Conservation (phyloP, 2,329 filamentous ascomycete species). For the Xylariales sp. region DNA sequence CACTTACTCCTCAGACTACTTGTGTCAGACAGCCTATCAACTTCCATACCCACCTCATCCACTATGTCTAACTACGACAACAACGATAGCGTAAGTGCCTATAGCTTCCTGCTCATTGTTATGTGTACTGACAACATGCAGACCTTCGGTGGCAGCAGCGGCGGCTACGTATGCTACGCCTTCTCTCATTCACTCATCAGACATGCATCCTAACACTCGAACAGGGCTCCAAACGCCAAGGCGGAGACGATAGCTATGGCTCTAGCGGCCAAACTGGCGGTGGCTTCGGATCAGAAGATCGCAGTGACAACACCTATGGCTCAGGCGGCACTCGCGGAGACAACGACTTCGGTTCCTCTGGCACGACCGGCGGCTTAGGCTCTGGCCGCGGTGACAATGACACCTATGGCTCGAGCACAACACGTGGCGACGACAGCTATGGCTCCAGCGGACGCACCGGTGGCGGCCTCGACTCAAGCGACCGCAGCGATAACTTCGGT, state of each 20-base stretch:
- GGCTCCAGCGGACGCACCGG: constrained; percentile 14
- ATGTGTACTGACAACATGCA: constrained; percentile 1
- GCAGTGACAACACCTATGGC: background rate
- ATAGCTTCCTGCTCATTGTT: background rate
- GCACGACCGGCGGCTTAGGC: constrained; percentile 13
- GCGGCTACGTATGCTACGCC: constrained; percentile 4
- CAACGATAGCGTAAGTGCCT: constrained; percentile 32
- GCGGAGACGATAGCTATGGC: constrained; percentile 4
- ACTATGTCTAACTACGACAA: constrained; percentile 43
- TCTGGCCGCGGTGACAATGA: constrained; percentile 17
- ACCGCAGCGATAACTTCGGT: constrained; percentile 12
- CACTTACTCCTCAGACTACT: too few species aligned
- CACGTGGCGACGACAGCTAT: constrained; percentile 20
- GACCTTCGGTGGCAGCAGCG: constrained; percentile 8
- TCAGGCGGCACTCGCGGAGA: too few species aligned
- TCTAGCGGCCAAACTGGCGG: too few species aligned
- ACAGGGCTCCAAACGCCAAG: constrained; percentile 1
- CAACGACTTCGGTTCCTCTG: constrained; percentile 12
- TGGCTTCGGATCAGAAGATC: background rate
- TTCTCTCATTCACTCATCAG: too few species aligned
- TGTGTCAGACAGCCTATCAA: too few species aligned
- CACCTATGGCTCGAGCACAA: constrained; percentile 18
- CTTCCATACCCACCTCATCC: constrained; percentile 2
- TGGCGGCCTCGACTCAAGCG: constrained; percentile 10
- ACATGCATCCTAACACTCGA: background rate